Conservation (phyloP, 768 basidiomycete genomes). For the Rhizopogon vinicolor region DNA sequence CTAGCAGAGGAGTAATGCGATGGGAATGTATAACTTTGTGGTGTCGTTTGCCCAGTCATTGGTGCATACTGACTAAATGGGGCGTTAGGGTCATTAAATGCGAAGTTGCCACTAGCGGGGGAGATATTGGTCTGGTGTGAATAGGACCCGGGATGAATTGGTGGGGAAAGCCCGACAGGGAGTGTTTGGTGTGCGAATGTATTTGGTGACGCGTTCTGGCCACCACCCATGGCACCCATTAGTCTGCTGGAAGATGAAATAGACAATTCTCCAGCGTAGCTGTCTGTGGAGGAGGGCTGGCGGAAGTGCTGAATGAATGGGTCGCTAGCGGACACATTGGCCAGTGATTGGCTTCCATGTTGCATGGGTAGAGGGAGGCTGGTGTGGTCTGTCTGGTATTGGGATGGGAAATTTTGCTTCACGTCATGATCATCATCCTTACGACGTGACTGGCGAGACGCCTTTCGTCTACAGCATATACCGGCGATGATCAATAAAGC, state of each 20-base stretch:
- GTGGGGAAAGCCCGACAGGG: constrained; percentile 33
- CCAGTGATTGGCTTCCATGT: not conserved
- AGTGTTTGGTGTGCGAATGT: constrained; percentile 23
- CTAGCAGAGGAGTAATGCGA: not conserved
- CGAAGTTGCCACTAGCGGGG: not conserved
- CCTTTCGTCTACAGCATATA: constrained; percentile 36
- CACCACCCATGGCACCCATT: constrained; percentile 29
- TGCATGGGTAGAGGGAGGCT: constrained; percentile 4
- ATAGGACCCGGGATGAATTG: constrained; percentile 1
- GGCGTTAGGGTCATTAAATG: not conserved
- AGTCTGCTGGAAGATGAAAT: not conserved
- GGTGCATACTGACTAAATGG: not conserved
- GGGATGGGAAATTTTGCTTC: constrained; percentile 5
- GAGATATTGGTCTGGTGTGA: not conserved
- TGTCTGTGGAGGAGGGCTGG: constrained; percentile 14
- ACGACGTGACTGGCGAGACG: constrained; percentile 23
- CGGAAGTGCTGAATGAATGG: constrained; percentile 10
- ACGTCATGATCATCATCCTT: constrained; percentile 30
- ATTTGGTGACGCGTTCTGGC: constrained; percentile 19
- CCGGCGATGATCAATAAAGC: constrained; percentile 44
- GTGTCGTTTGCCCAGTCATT: too few species aligned
- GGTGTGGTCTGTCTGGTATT: constrained; percentile 11
- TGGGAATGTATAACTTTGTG: too few species aligned
- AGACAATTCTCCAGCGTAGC: constrained; percentile 22
- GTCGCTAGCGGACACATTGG: not conserved